Conservation (phyloP, 768 basidiomycete species). For the Cystobasidium tubakii region DNA sequence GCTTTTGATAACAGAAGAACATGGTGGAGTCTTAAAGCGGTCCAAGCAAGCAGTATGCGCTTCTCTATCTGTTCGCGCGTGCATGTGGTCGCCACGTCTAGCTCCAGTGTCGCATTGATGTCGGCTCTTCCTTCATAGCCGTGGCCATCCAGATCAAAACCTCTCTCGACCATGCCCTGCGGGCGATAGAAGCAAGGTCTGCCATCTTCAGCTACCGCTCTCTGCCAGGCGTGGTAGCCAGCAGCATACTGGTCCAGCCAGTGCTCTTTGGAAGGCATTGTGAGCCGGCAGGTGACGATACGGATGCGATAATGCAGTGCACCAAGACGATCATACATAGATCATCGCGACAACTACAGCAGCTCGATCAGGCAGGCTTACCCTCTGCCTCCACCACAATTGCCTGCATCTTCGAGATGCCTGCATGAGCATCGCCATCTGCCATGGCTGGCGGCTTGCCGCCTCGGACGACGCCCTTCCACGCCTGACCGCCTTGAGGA, state of each 20-base stretch:
- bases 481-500: no score
- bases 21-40: background rate
- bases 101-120: slow-evolving; percentile 15
- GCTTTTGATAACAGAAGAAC: slow-evolving; percentile 2
- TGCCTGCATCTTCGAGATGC: no score
- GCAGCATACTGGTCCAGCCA: slow-evolving; percentile 26
- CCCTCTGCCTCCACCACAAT: no score
- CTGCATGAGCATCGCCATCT: no score
- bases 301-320: no score
- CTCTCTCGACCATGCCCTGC: slow-evolving; percentile 11
- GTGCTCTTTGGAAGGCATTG: background rate
- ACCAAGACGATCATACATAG: no score
- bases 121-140: slow-evolving; percentile 23
- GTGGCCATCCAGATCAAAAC: slow-evolving; percentile 14
- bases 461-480: no score
- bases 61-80: background rate
- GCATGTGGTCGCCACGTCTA: background rate
- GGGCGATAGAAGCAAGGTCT: slow-evolving; percentile 11
- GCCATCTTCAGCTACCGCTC: background rate
- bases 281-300: no score
- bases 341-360: no score
- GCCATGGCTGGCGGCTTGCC: no score
- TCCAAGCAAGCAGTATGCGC: slow-evolving; percentile 26
- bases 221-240: slow-evolving; percentile 14
- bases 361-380: no score